Conservation (phyloP, 129 eudicot genomes). For the Smallanthus sonchifolius region DNA sequence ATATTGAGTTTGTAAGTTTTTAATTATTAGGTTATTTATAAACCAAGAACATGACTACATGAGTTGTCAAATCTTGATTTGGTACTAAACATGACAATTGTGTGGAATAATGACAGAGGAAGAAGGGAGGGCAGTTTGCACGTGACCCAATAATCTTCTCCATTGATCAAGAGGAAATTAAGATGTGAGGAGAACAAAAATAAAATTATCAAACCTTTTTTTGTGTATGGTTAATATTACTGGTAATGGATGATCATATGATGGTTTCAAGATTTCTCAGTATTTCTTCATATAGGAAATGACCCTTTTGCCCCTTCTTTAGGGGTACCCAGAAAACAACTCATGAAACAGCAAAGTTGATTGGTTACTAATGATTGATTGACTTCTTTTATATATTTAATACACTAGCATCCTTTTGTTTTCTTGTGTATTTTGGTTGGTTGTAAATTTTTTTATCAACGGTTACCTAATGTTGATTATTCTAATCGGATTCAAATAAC, state of each 20-base stretch:
- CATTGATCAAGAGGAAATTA: slow-evolving; percentile 31
- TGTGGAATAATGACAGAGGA: slow-evolving; percentile 25
- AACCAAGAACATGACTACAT: slow-evolving; percentile 6
- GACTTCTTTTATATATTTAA: not conserved
- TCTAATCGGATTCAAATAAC: no score
- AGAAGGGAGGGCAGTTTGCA: slow-evolving; percentile 37
- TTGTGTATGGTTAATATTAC: slow-evolving; percentile 7
- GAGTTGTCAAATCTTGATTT: slow-evolving; percentile 31
- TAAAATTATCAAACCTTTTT: slow-evolving; percentile 14
- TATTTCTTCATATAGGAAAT: slow-evolving; percentile 9
- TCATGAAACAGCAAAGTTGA: slow-evolving; percentile 20
- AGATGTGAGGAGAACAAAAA: slow-evolving; percentile 36
- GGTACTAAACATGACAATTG: slow-evolving; percentile 8
- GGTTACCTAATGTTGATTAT: no score
- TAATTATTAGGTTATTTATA: not conserved
- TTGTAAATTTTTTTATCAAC: not conserved
- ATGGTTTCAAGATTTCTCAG: slow-evolving; percentile 9
- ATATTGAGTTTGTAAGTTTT: not conserved
- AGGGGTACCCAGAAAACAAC: slow-evolving; percentile 2
- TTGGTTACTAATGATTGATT: slow-evolving; percentile 15
- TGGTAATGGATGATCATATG: slow-evolving; percentile 6
- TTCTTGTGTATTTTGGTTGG: not conserved
- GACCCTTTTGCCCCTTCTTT: slow-evolving; percentile 11
- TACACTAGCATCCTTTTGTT: not conserved
- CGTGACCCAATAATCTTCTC: slow-evolving; percentile 44